Evolutionary conservation across 75 land plant species (phyloP).

Genomic region (Cryptomeria japonica): DNA sequence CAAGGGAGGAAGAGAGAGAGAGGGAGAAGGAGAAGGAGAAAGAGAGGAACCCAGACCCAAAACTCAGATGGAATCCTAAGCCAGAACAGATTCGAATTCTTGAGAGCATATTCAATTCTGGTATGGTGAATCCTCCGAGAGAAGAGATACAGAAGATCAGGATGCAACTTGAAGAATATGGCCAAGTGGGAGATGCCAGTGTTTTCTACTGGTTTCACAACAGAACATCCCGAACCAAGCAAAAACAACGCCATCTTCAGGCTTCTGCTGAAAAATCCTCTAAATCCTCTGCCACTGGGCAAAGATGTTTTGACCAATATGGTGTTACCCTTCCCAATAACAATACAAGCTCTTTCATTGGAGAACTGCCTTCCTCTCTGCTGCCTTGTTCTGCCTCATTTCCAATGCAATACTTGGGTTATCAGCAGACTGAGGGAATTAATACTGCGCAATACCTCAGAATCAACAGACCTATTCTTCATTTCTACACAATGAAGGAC

Average conservation of each 20-base stretch:
- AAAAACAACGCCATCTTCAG: conserved; percentile 51
- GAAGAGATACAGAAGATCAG: conserved; percentile 77
- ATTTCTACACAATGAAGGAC: neutral
- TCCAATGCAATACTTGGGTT: neutral
- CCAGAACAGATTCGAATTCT: conserved; percentile 79
- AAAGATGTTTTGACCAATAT: neutral
- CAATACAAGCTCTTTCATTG: neutral
- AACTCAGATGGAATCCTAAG: conserved; percentile 87
- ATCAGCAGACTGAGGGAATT: neutral
- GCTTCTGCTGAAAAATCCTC: neutral
- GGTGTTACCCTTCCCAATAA: neutral
- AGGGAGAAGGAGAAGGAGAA: conserved; percentile 26
- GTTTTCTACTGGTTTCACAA: conserved; percentile 97
- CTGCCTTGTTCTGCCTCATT: conserved; percentile 27
- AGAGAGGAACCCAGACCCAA: conserved; percentile 73
- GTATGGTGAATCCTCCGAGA: conserved; percentile 70
- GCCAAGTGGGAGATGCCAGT: conserved; percentile 82
- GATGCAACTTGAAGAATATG: conserved; percentile 65
- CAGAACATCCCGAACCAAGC: conserved; percentile 80
- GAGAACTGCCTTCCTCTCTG: conserved; percentile 15
- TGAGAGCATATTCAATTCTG: conserved; percentile 78
- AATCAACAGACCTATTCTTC: neutral
- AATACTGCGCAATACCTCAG: neutral
- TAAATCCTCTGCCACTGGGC: neutral
- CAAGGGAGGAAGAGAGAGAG: conserved; percentile 28